Percentiles rank a stretch among this genome's conserved stretches.
Conservation (phyloP, 2,329 filamentous ascomycete genomes). For the Cladobotryum protrusum region DNA sequence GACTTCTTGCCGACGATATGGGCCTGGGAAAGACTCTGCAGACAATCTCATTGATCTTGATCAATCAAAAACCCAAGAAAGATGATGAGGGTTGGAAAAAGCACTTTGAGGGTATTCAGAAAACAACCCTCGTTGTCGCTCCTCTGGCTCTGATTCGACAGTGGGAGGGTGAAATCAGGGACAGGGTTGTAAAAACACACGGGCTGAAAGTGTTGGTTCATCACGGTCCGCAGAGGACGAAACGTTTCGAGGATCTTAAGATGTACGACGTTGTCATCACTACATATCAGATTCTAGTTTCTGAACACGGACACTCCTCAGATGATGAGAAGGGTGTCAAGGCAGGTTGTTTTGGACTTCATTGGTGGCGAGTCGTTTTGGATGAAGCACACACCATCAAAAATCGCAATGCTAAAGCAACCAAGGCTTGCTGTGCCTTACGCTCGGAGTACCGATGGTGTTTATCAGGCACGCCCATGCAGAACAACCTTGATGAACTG, state of each 20-base stretch:
- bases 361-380: constrained; percentile 93
- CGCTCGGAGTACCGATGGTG: constrained; percentile 91
- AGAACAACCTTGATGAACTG: constrained; percentile 95
- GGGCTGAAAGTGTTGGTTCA: constrained; percentile 79
- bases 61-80: constrained; percentile 63
- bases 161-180: constrained; percentile 90
- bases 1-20: constrained; percentile 96
- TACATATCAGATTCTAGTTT: constrained; percentile 91
- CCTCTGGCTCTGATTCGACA: constrained; percentile 92
- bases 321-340: constrained; percentile 56
- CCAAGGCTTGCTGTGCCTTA: constrained; percentile 83
- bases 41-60: constrained; percentile 80
- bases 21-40: constrained; percentile 95
- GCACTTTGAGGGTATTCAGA: constrained; percentile 62
- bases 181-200: constrained; percentile 66
- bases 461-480: constrained; percentile 91
- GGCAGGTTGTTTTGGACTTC: constrained; percentile 79
- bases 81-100: constrained; percentile 58
- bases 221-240: constrained; percentile 80
- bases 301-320: constrained; percentile 71
- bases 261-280: constrained; percentile 94
- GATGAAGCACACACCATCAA: constrained; percentile 99
- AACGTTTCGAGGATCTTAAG: constrained; percentile 68
- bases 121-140: constrained; percentile 83
- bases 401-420: constrained; percentile 92